These are phyloP conservation scores for Cucurbita moschata DNA, from an alignment of 306 rosid species.

Conservation along the genomic window DNA sequence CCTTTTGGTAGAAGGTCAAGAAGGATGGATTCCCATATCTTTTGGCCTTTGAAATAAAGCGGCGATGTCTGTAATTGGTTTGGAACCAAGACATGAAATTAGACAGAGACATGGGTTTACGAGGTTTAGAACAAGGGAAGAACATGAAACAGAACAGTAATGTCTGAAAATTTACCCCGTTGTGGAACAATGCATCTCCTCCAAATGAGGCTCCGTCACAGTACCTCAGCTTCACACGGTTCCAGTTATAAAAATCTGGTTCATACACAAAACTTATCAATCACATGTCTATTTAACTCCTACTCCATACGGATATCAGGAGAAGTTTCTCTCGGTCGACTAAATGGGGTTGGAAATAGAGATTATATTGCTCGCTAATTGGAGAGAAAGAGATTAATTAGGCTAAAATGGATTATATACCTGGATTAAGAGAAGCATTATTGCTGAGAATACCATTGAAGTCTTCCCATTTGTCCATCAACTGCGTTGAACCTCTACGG, in stretches of 20 bases:
- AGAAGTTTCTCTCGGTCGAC: too few species aligned
- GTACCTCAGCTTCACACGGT: slow-evolving; percentile 87
- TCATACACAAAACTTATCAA: background rate
- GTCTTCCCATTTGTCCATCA: slow-evolving; percentile 47
- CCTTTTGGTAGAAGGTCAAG: slow-evolving; percentile 83
- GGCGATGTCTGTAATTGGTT: slow-evolving; percentile 43
- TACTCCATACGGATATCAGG: too few species aligned
- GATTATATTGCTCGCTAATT: background rate
- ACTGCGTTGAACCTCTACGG: slow-evolving; percentile 67
- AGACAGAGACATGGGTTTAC: background rate
- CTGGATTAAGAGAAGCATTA: slow-evolving; percentile 76
- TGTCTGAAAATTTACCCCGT: slow-evolving; percentile 30
- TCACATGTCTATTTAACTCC: too few species aligned
- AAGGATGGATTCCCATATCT: slow-evolving; percentile 88
- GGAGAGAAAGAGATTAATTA: background rate
- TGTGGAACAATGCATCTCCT: slow-evolving; percentile 44
- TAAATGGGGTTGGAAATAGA: too few species aligned
- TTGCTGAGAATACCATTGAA: slow-evolving; percentile 71
- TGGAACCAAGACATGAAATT: background rate
- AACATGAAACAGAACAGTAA: background rate
- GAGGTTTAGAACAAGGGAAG: background rate
- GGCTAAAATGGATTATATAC: slow-evolving; percentile 10
- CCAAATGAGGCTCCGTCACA: slow-evolving; percentile 95
- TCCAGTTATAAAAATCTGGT: slow-evolving; percentile 94
- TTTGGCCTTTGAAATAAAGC: slow-evolving; percentile 89